Evolutionary conservation across 345 rosid genomes (phyloP), one percentile per base, ranked within the genome.

Genomic region (Salix arbutifolia): DNA sequence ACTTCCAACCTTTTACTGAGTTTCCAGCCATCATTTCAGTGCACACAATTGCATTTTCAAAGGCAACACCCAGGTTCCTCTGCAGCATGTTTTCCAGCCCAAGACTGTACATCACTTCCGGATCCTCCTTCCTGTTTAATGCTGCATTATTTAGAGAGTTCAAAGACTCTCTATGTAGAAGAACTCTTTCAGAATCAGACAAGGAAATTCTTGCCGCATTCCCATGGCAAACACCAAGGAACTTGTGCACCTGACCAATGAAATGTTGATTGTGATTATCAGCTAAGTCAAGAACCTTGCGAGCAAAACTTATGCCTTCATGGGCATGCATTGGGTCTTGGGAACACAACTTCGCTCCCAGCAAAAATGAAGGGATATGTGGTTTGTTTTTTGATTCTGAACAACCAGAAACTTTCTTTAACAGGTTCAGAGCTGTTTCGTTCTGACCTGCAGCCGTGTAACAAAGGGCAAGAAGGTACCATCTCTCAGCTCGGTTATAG

Each of bases 381-480:
- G 92, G 87, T 65, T 76, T 79, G 76, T 79, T 83, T 79, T 84
- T 92, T 70, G 96, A 84, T 83, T 96, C 92, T 52, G 98, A 96
- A 82, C 74, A 84, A 67, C 96, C 86, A 1, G 82, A 82, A 70
- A 90, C 85, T 80, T 91, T 87, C 81, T 84, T 87, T 30, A 92
- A 82, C 71, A 94, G 89, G 87, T 94, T 92, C 77, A 94, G 78
- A 65, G 98, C 94, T 38, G 84, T 76, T 77, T 90, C 90, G 80
- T 86, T 84, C 75, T 91, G 88, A 70, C 90, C 92, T 5, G 91
- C 91, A 78, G 97, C 96, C 78, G 84, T 81, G 79, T 92, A 92
- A 85, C 97, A 94, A 67, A 94, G 94, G 53, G 97, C 95, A 68
- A 96, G 97, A 80, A 88, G 75, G 83, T 90, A 89, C 97, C 98